These are phyloP conservation scores for Porogramme epimiltina DNA, from an alignment of 1,284 basidiomycete genomes.

Conservation along the genomic window DNA sequence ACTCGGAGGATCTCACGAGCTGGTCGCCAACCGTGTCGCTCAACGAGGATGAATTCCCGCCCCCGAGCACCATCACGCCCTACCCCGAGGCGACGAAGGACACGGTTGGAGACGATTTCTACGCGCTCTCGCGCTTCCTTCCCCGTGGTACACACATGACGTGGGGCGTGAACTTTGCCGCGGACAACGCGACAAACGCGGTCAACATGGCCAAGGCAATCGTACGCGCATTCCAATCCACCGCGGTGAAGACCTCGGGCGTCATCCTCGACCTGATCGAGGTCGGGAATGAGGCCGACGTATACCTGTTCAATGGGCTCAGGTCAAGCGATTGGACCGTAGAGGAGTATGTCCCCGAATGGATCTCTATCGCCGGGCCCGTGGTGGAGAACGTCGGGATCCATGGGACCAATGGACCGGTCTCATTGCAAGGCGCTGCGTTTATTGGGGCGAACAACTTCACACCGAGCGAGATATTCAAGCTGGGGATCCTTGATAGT, in stretches of 20 bases:
- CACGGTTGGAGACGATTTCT: constrained; percentile 58
- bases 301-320: constrained; percentile 53
- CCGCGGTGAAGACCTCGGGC: constrained; percentile 41
- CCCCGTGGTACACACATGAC: constrained; percentile 57
- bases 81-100: constrained; percentile 63
- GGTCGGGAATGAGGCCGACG: constrained; percentile 57
- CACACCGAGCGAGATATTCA: constrained; percentile 54
- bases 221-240: constrained; percentile 48
- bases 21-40: constrained; percentile 25
- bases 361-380: constrained; percentile 29
- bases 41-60: constrained; percentile 49
- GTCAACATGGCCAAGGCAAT: constrained; percentile 58
- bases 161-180: constrained; percentile 70
- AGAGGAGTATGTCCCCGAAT: constrained; percentile 56
- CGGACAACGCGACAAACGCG: constrained; percentile 25
- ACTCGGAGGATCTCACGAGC: constrained; percentile 60
- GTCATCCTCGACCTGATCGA: constrained; percentile 33
- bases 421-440: constrained; percentile 53
- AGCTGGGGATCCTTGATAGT: constrained; percentile 36
- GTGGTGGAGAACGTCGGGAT: constrained; percentile 33
- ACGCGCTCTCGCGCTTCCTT: constrained; percentile 53
- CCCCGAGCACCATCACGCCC: constrained; percentile 44
- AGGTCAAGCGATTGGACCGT: constrained; percentile 47
- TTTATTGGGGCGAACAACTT: constrained; percentile 54
- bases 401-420: constrained; percentile 28